A percentile compares a stretch with the other conserved stretches of the same genome.
These are phyloP conservation scores for Liriodendron chinense DNA, from an alignment of 164 flowering plant species.

Conservation along the genomic window DNA sequence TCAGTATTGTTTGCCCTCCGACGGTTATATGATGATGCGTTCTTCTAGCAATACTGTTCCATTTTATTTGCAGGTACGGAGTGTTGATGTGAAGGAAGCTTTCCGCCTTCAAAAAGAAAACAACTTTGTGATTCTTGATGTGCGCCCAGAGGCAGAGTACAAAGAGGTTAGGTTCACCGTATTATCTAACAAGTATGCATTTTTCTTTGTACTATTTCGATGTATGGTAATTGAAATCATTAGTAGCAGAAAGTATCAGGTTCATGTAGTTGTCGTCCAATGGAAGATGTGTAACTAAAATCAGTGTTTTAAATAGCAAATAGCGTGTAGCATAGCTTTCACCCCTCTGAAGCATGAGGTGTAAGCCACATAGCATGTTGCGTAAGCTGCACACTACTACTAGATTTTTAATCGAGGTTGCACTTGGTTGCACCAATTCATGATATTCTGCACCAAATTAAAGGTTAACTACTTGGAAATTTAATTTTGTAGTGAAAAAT, in stretches of 20 bases:
- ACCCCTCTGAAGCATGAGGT: too few species aligned
- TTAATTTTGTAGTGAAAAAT: too few species aligned
- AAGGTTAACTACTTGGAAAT: too few species aligned
- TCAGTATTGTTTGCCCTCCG: too few species aligned
- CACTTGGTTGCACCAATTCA: too few species aligned
- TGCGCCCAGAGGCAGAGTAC: constrained; percentile 89
- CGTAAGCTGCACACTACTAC: too few species aligned
- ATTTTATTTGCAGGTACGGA: constrained; percentile 61
- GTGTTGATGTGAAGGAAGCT: constrained; percentile 94
- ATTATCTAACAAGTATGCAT: neutral
- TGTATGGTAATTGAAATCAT: neutral
- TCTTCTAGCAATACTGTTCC: neutral
- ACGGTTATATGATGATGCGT: neutral
- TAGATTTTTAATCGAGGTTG: too few species aligned
- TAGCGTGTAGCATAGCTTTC: too few species aligned
- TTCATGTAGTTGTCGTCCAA: too few species aligned
- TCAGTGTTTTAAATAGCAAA: too few species aligned
- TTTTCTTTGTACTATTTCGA: neutral
- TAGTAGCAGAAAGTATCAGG: neutral
- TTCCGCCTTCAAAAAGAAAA: constrained; percentile 86
- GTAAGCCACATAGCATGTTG: too few species aligned
- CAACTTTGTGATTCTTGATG: constrained; percentile 93
- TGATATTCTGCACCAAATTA: too few species aligned
- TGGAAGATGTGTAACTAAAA: neutral
- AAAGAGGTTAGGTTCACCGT: constrained; percentile 52